Conservation (phyloP, 192 early-diverging fungal species). For the Phlyctochytrium arcticum region DNA sequence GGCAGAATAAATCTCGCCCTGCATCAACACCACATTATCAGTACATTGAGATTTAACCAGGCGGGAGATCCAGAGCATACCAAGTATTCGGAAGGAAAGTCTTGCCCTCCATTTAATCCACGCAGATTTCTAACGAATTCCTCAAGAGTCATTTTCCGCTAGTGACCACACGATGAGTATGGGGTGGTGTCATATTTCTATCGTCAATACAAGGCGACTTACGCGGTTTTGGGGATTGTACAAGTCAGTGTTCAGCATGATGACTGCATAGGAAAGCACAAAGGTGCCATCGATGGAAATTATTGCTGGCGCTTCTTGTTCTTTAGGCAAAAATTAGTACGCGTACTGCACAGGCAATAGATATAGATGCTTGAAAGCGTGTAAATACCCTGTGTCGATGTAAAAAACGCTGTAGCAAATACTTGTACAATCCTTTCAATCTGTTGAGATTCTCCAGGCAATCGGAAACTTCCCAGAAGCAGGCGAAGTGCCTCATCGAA, state of each 20-base stretch:
- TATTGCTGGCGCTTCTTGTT: too few species aligned
- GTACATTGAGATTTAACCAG: neutral
- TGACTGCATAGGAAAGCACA: conserved; percentile 87
- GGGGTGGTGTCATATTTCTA: neutral
- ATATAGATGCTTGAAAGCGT: too few species aligned
- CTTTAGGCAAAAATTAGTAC: too few species aligned
- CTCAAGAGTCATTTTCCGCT: conserved; percentile 82
- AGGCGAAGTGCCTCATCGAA: conserved; percentile 92
- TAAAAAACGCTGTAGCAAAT: conserved; percentile 83
- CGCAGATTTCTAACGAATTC: conserved; percentile 87
- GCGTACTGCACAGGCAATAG: too few species aligned
- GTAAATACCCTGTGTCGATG: conserved; percentile 36
- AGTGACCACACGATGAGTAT: conserved; percentile 7
- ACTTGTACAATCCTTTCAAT: conserved; percentile 93
- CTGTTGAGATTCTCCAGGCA: conserved; percentile 97
- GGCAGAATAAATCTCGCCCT: conserved; percentile 74
- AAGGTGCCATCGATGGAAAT: conserved; percentile 77
- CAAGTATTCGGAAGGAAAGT: conserved; percentile 82
- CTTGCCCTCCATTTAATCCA: conserved; percentile 78
- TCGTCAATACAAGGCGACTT: neutral
- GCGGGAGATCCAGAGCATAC: conserved; percentile 18
- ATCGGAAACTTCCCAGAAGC: conserved; percentile 87
- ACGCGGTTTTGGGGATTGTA: conserved; percentile 88
- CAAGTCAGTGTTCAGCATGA: conserved; percentile 99
- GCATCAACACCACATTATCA: neutral